Evolutionary conservation across 352 stramenopile species (phyloP).

Genomic region (Phytophthora pluvialis): DNA sequence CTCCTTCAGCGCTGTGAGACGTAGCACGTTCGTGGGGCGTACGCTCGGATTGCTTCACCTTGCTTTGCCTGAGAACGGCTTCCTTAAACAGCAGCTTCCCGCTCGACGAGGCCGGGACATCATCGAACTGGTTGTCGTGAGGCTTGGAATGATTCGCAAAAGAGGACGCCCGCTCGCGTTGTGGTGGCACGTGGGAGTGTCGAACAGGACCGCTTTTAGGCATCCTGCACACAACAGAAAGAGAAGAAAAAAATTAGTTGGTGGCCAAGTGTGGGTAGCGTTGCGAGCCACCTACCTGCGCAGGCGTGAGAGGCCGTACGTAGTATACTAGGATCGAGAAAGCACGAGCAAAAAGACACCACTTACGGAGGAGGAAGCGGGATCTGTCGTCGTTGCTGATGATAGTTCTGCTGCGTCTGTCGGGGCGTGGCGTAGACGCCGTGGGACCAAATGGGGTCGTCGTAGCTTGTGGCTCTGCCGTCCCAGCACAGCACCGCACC

Average conservation of each 20-base stretch:
- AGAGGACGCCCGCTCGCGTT: constrained; percentile 34
- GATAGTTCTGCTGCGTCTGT: constrained; percentile 24
- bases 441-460: constrained; percentile 23
- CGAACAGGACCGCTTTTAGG: constrained; percentile 17
- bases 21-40: constrained; percentile 12
- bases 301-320: constrained; percentile 12
- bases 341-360: constrained; percentile 17
- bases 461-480: constrained; percentile 14
- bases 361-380: constrained; percentile 35
- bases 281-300: constrained; percentile 28
- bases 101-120: constrained; percentile 12
- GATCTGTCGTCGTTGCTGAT: constrained; percentile 16
- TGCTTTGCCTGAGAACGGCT: constrained; percentile 55
- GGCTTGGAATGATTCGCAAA: constrained; percentile 30
- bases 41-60: constrained; percentile 18
- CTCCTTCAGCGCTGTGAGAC: constrained; percentile 1
- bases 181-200: constrained; percentile 7
- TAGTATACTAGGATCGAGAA: constrained; percentile 7
- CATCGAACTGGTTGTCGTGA: constrained; percentile 14
- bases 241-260: constrained; percentile 8
- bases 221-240: constrained; percentile 13
- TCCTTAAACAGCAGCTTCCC: constrained; percentile 62
- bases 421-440: constrained; percentile 18
- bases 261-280: constrained; percentile 13
- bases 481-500: not conserved